phyloP scores from a whole-genome alignment of 176 grass and related monocot species.

The Alloteropsis semialata region DNA sequence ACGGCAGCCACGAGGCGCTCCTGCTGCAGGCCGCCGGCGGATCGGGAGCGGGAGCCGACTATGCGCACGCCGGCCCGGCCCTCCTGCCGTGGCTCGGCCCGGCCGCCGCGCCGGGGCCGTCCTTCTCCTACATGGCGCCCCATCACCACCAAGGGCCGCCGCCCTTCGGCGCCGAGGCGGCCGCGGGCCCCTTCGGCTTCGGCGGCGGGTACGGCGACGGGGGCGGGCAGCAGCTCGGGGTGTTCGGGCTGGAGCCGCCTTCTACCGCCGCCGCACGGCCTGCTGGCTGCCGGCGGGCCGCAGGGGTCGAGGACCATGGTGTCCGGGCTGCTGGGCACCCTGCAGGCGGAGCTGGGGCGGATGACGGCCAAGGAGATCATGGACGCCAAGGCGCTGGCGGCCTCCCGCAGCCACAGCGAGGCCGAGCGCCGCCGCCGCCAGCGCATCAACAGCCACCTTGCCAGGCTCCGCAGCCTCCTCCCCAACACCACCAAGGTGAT shows the following conservation, averaged over 20 bases:
- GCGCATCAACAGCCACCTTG: constrained; percentile 87
- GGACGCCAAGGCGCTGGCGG: constrained; percentile 90
- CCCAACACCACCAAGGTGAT: constrained; percentile 89
- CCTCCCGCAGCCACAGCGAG: constrained; percentile 89
- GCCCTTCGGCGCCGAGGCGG: neutral
- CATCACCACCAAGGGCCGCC: neutral
- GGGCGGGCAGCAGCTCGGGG: constrained; percentile 5
- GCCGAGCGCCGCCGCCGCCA: constrained; percentile 92
- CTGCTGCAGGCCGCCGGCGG: constrained; percentile 20
- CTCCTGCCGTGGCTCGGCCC: constrained; percentile 28
- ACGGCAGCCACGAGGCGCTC: constrained; percentile 45
- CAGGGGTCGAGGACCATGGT: constrained; percentile 29
- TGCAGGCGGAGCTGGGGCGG: constrained; percentile 77
- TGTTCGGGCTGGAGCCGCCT: constrained; percentile 26
- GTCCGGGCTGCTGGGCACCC: constrained; percentile 50
- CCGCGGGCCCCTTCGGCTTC: neutral
- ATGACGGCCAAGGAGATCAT: constrained; percentile 85
- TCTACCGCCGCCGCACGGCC: neutral
- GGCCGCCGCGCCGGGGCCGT: constrained; percentile 9
- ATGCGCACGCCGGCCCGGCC: constrained; percentile 8
- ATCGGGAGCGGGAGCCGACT: neutral
- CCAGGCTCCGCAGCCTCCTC: constrained; percentile 71
- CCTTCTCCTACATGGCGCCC: constrained; percentile 25
- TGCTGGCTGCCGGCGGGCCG: neutral
- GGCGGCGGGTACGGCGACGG: neutral